These are phyloP conservation scores for Mortierella sp. DNA, from an alignment of 371 early-diverging fungal species.

Conservation along the genomic window DNA sequence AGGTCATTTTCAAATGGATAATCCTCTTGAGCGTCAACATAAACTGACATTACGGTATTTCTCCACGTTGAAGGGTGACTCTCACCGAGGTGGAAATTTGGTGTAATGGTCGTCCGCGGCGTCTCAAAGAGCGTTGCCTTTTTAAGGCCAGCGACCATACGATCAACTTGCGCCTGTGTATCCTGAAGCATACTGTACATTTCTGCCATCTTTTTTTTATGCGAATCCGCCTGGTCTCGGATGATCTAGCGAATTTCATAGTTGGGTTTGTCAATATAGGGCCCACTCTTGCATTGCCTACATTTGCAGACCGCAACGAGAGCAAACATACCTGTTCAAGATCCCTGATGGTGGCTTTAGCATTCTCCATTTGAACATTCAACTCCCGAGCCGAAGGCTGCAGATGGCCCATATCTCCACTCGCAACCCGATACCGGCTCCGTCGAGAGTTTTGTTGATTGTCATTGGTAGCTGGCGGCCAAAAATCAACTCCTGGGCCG, in stretches of 20 bases:
- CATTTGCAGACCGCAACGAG: not conserved
- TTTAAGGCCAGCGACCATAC: conserved; percentile 33
- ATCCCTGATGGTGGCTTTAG: conserved; percentile 52
- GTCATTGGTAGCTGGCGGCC: not conserved
- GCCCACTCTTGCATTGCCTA: too few species aligned
- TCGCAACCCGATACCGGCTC: conserved; percentile 26
- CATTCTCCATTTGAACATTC: conserved; percentile 52
- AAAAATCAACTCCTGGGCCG: not conserved
- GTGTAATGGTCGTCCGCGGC: conserved; percentile 21
- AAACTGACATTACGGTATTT: conserved; percentile 41
- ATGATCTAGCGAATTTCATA: conserved; percentile 24
- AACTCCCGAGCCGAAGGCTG: conserved; percentile 45
- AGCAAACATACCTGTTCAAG: conserved; percentile 39
- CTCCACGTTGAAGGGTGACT: conserved; percentile 29
- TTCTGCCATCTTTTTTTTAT: conserved; percentile 43
- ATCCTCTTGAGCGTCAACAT: conserved; percentile 51
- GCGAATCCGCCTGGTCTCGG: conserved; percentile 43
- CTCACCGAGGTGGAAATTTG: conserved; percentile 1
- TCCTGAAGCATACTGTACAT: conserved; percentile 44
- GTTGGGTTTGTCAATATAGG: too few species aligned
- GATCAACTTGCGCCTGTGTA: conserved; percentile 37
- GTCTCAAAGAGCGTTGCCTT: conserved; percentile 34
- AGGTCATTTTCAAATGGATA: conserved; percentile 10
- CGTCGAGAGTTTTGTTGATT: conserved; percentile 9
- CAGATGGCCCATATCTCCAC: conserved; percentile 38